Evolutionary conservation across 768 basidiomycete genomes (phyloP).

Genomic region (Lactarius pseudohatsudake): DNA sequence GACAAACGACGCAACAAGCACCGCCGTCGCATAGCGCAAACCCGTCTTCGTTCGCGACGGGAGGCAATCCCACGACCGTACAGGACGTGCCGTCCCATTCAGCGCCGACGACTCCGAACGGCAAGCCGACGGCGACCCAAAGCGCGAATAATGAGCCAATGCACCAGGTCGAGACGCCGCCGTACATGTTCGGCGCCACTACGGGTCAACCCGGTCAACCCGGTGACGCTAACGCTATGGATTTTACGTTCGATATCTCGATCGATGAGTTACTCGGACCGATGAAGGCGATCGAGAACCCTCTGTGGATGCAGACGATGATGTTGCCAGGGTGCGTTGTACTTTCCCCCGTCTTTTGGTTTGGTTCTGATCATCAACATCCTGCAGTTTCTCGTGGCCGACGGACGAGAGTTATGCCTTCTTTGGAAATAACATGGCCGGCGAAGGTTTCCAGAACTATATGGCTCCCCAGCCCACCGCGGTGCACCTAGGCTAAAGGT

Average conservation of each 20-base stretch:
- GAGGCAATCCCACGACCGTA: background rate
- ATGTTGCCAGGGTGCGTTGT: slow-evolving; percentile 76
- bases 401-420: slow-evolving; percentile 2
- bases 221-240: slow-evolving; percentile 1
- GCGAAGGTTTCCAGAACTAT: slow-evolving; percentile 3
- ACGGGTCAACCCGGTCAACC: background rate
- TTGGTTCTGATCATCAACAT: background rate
- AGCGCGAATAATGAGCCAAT: slow-evolving; percentile 2
- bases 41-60: background rate
- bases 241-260: slow-evolving; percentile 25
- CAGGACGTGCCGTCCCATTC: background rate
- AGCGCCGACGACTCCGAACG: background rate
- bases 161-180: background rate
- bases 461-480: background rate
- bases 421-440: background rate
- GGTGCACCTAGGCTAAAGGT: slow-evolving; percentile 1
- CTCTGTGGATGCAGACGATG: slow-evolving; percentile 73
- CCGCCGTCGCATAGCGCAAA: slow-evolving; percentile 1
- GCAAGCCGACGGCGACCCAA: background rate
- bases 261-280: slow-evolving; percentile 60
- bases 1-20: background rate
- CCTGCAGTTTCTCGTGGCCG: slow-evolving; percentile 25
- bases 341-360: background rate
- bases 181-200: slow-evolving; percentile 17
- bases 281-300: slow-evolving; percentile 71